Evolutionary conservation across 768 basidiomycete species (phyloP), one percentile per base, ranked within the genome.

Genomic region (Suillus bovinus): DNA sequence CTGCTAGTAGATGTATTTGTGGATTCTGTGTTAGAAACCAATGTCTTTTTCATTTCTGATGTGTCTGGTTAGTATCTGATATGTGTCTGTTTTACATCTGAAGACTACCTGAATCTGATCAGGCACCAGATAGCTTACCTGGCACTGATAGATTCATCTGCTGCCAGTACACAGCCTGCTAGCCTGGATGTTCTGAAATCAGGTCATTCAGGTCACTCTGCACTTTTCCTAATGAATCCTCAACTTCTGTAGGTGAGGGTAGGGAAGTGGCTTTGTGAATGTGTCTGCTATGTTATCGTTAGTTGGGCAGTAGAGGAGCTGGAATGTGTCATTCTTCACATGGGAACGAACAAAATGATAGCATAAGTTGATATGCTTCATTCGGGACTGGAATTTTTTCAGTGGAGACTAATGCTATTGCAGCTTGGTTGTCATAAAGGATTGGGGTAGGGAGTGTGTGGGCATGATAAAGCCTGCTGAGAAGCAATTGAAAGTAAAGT

Each of bases 321-420:
- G 6, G 44, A 75, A 62, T 22, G 57, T 31, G 8, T 64, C 60
- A 9, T 62, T 34, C 47, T 63, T 38, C 53, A 79, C 64, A 29
- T 57, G 61, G 17, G 78, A 69, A 41, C 72, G 70, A 27, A 78
- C 64, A 59, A 72, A 76, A 64, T 79, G 78, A 60, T 77, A 67
- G 3, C 71, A 66, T 36, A 79, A 69, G 61, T 76, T 71, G 62
- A 80, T 75, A 66, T 80, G 79, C 59, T 78, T n/a, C n/a, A n/a
- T n/a, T n/a, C n/a, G n/a, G n/a, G n/a, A n/a, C n/a, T n/a, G n/a
- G n/a, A n/a, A n/a, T n/a, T n/a, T n/a, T n/a, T n/a, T n/a, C n/a
- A n/a, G n/a, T n/a, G n/a, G n/a, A n/a, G n/a, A n/a, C n/a, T n/a
- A n/a, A n/a, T n/a, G n/a, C n/a, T n/a, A n/a, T n/a, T n/a, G n/a